phyloP scores from a whole-genome alignment of 768 basidiomycete species.

The Mycena crocata region DNA sequence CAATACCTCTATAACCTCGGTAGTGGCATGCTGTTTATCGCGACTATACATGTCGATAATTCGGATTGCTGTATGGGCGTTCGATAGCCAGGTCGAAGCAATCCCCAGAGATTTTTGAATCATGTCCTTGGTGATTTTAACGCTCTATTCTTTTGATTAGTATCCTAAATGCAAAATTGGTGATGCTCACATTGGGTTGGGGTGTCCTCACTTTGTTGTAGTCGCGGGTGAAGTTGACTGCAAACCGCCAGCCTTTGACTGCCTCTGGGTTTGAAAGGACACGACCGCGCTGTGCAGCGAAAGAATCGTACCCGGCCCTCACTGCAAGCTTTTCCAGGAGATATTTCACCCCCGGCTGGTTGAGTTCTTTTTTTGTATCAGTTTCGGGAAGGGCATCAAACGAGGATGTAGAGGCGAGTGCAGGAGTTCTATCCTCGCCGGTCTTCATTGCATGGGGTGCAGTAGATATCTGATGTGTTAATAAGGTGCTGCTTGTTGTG shows the following conservation, averaged over 20 bases:
- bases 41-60: neutral
- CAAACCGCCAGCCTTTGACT: neutral
- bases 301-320: neutral
- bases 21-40: neutral
- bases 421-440: too few species aligned
- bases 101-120: neutral
- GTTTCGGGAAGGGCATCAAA: too few species aligned
- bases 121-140: neutral
- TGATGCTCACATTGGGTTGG: neutral
- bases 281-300: neutral
- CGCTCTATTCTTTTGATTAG: neutral
- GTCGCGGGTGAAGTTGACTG: neutral
- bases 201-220: neutral
- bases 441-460: neutral
- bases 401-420: too few species aligned
- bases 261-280: neutral
- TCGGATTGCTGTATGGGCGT: neutral
- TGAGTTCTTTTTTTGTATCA: neutral
- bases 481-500: neutral
- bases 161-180: neutral
- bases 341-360: neutral
- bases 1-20: neutral
- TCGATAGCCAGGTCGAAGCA: neutral
- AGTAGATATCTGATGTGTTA: neutral
- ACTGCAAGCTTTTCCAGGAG: neutral